Conservation (phyloP, 2,329 filamentous ascomycete species). For the Neoarthrinium moseri region DNA sequence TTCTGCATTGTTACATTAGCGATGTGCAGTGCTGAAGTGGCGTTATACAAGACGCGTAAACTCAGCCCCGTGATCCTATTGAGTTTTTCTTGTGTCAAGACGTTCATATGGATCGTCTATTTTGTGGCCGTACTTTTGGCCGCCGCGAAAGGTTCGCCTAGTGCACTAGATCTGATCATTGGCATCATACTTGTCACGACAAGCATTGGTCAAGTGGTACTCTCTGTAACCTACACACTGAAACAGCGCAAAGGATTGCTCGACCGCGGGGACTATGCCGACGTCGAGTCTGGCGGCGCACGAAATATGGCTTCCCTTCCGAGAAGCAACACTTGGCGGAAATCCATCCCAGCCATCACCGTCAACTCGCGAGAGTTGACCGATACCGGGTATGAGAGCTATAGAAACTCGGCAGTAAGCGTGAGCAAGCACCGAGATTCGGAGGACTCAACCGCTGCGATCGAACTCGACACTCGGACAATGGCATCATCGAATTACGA, state of each 20-base stretch:
- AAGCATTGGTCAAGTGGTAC: constrained; percentile 12
- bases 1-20: constrained; percentile 12
- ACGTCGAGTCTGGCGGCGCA: not conserved
- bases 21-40: constrained; percentile 11
- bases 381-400: constrained; percentile 1
- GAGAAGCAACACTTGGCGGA: constrained; percentile 1
- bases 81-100: constrained; percentile 12
- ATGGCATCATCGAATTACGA: constrained; percentile 3
- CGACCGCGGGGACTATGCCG: not conserved
- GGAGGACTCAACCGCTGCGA: not conserved
- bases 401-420: not conserved
- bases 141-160: not conserved
- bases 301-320: not conserved
- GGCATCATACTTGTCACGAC: constrained; percentile 11
- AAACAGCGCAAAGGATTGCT: constrained; percentile 8
- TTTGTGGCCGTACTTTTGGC: constrained; percentile 9
- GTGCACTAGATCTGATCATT: constrained; percentile 9
- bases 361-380: constrained; percentile 1
- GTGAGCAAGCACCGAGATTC: not conserved
- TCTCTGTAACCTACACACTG: constrained; percentile 12
- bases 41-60: constrained; percentile 7
- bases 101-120: constrained; percentile 13
- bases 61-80: constrained; percentile 15
- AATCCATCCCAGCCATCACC: constrained; percentile 2
- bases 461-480: constrained; percentile 1